Base-by-base conservation (phyloP, 768 basidiomycete species). In the Termitomyces sp. region DNA sequence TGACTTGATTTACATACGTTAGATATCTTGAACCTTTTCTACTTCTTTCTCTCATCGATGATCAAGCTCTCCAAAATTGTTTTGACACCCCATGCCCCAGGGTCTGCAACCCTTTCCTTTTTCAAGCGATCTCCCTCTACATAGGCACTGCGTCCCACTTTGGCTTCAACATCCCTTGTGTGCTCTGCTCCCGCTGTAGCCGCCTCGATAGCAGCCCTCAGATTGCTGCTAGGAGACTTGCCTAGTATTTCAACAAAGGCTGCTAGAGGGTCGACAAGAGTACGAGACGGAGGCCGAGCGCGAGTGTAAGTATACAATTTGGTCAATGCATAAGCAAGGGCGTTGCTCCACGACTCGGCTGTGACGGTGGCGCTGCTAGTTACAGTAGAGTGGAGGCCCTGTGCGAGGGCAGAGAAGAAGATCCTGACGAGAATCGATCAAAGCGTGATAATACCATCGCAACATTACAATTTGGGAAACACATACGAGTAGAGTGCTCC, bases 41-140 rank as follows among this genome's bases (percentile, higher is more conserved):
- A 20, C 8, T 46, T 45, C n/a, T 40, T 34, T n/a, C 17, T 11
- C 3, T 20, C 2, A 20, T 64, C 60, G 57, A 36, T 51, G 36
- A 59, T 47, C 48, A 91, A 72, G 45, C 78, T 84, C 70, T 90
- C 84, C 60, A 94, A 66, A 60, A 93, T 83, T 9, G 82, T 80
- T 68, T 88, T 90, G 59, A 96, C 85, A 49, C 93, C 94, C 91
- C 93, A 94, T 36, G 95, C 95, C 42, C 95, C 95, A 0, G 94
- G 94, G 75, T 98, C 94, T 2, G 93, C 76, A 25, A 92, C 80
- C 43, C 76, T 79, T 71, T 88, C 79, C 58, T 80, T 74, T 70
- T 76, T 84, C 58, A 96, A 76, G 65, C 84, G 76, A 46, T 83
- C 81, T 15, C 85, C 82, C 63, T 88, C 90, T 43, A 96, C 84